Conservation (phyloP, 108 stramenopile species). For the Chaetoceros tenuissimus region DNA sequence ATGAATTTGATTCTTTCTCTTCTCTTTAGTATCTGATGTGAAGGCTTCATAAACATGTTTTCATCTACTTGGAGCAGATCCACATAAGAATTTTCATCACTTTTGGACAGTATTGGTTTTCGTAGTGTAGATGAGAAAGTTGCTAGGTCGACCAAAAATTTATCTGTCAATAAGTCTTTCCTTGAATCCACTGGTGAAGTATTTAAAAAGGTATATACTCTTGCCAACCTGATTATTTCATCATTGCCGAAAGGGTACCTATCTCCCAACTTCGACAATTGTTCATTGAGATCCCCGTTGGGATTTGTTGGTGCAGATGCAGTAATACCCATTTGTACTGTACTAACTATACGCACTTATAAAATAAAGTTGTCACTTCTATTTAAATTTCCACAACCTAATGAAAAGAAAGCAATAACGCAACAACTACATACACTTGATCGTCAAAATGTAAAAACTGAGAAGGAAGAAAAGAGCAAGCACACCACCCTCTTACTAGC, state of each 20-base stretch:
- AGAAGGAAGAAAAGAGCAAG: too few species aligned
- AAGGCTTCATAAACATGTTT: conserved; percentile 7
- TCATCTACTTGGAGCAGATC: background rate
- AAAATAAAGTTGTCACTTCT: too few species aligned
- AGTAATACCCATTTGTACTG: background rate
- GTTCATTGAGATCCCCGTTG: background rate
- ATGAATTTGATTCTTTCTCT: conserved; percentile 17
- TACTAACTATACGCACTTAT: too few species aligned
- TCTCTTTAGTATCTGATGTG: conserved; percentile 2
- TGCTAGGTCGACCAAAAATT: background rate
- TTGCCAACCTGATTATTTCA: conserved; percentile 33
- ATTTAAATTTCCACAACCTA: too few species aligned
- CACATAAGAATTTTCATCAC: background rate
- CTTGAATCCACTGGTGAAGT: background rate
- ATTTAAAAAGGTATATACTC: conserved; percentile 13
- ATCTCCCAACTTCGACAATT: conserved; percentile 15
- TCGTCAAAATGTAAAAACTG: too few species aligned
- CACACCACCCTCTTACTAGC: too few species aligned
- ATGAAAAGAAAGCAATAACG: too few species aligned
- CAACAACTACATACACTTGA: too few species aligned
- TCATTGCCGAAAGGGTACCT: conserved; percentile 50
- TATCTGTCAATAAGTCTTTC: background rate
- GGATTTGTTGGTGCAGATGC: background rate
- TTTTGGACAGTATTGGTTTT: background rate
- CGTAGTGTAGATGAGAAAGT: background rate